Evolutionary conservation across 106 monocot species (phyloP).

Genomic region (Acanthochlamys bracteata): DNA sequence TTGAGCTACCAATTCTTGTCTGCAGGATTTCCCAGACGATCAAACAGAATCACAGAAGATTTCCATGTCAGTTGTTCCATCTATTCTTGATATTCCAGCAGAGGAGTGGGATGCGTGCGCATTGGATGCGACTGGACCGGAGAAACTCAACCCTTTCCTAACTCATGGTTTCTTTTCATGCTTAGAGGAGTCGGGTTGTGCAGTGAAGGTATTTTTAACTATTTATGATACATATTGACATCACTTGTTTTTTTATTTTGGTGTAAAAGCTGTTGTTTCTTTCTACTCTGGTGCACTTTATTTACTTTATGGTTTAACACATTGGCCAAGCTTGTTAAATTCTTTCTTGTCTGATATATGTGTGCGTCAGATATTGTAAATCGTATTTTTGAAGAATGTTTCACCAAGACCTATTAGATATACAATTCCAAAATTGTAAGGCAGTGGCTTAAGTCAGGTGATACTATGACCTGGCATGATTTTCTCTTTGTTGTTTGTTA

Average conservation of each 20-base stretch:
- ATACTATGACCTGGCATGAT: no score
- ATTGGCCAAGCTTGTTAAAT: no score
- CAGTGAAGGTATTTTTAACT: slow-evolving; percentile 46
- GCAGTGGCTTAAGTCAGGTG: no score
- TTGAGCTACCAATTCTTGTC: slow-evolving; percentile 2
- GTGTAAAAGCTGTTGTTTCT: background rate
- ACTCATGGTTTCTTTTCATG: slow-evolving; percentile 80
- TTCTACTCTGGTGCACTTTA: background rate
- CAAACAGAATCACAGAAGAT: slow-evolving; percentile 25
- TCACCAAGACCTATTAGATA: no score
- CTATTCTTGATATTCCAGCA: slow-evolving; percentile 63
- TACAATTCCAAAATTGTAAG: no score
- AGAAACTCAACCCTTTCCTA: slow-evolving; percentile 81
- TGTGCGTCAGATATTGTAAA: no score
- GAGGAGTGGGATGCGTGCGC: slow-evolving; percentile 94
- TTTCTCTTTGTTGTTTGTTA: no score
- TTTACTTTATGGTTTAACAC: slow-evolving; percentile 2
- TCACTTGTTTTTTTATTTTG: background rate
- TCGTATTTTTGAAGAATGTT: no score
- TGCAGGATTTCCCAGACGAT: slow-evolving; percentile 25
- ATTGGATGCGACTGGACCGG: slow-evolving; percentile 45
- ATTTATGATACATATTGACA: background rate
- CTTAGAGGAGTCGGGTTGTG: slow-evolving; percentile 82
- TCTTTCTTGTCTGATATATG: no score
- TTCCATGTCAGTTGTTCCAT: slow-evolving; percentile 55